Percentiles rank a stretch among this genome's conserved stretches.
Conservation (phyloP, 192 early-diverging fungal genomes). For the Radiomyces spectabilis region DNA sequence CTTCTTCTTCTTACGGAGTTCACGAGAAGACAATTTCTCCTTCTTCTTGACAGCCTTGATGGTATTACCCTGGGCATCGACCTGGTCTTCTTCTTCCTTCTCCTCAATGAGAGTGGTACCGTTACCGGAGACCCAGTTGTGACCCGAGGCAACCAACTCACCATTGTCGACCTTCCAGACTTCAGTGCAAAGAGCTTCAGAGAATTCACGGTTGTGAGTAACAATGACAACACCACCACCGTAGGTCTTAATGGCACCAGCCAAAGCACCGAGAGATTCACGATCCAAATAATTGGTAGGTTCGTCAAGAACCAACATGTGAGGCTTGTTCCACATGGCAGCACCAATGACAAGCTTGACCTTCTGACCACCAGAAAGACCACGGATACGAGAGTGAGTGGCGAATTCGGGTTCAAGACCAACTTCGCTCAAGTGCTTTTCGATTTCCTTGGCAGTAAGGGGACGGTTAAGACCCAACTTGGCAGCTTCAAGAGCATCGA, state of each 20-base stretch:
- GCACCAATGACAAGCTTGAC: constrained; percentile 82
- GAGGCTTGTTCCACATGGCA: constrained; percentile 84
- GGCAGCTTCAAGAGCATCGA: constrained; percentile 73
- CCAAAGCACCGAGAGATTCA: constrained; percentile 56
- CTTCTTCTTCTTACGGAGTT: constrained; percentile 51
- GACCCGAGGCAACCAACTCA: constrained; percentile 35
- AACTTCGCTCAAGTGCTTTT: constrained; percentile 68
- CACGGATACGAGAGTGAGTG: constrained; percentile 58
- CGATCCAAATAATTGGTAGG: constrained; percentile 72
- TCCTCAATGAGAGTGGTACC: constrained; percentile 36
- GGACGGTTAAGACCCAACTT: constrained; percentile 65
- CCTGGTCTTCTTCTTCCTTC: constrained; percentile 37
- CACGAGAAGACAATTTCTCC: constrained; percentile 44
- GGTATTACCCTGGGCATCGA: constrained; percentile 74
- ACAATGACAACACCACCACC: constrained; percentile 80
- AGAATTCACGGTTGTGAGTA: constrained; percentile 81
- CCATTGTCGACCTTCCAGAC: constrained; percentile 70
- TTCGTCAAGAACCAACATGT: constrained; percentile 87
- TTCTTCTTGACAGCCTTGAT: constrained; percentile 63
- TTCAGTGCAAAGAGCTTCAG: constrained; percentile 62
- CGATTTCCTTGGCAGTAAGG: constrained; percentile 61
- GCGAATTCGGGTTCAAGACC: constrained; percentile 73
- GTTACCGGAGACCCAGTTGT: constrained; percentile 46
- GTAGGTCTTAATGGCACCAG: constrained; percentile 65
- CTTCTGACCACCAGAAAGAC: constrained; percentile 75